Evolutionary conservation across 352 stramenopile genomes (phyloP), one percentile per base, ranked within the genome.

Genomic region (Phytopythium delawarense): DNA sequence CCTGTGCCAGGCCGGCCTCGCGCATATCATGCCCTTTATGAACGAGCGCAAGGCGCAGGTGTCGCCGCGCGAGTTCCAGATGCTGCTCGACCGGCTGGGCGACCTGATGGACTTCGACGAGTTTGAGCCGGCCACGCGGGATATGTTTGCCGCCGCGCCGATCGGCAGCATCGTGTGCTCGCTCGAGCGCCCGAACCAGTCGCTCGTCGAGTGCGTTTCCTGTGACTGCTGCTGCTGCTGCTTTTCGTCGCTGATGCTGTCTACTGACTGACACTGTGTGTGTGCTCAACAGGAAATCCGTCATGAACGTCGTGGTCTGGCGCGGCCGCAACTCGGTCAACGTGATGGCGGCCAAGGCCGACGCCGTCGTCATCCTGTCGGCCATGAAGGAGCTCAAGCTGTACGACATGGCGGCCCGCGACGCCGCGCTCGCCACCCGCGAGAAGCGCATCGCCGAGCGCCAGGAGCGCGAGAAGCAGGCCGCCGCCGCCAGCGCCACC

Each of bases 241-340:
- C 20, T 64, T 34, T 52, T 15, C 12, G 1, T 20, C 4, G 49
- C 37, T 64, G 35, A 28, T 39, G 18, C 11, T 60, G 25, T 39
- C 0, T 7, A 15, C 50, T 50, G 20, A 48, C 60, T 80, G 45
- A 74, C 52, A 0, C 40, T 37, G 11, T 63, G 40, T 39, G 58
- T 46, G 37, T 67, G 32, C 51, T 53, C 37, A 42, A 64, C 65
- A 94, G 85, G 64, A 81, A 87, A 40, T 82, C 80, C 63, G 77
- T 94, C 60, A 81, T 96, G 70, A 92, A 94, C 67, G 37, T 96
- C 13, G 87, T 93, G 15, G 71, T 93, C 21, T 96, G 87, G 87
- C 84, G 87, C 59, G 87, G 87, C 23, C 84, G 84, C 42, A 94
- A 92, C 70, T 94, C 87, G 58, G 76, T 91, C 63, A 96, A 91